Evolutionary conservation across 768 basidiomycete genomes (phyloP).

Genomic region (Lentinula boryana): DNA sequence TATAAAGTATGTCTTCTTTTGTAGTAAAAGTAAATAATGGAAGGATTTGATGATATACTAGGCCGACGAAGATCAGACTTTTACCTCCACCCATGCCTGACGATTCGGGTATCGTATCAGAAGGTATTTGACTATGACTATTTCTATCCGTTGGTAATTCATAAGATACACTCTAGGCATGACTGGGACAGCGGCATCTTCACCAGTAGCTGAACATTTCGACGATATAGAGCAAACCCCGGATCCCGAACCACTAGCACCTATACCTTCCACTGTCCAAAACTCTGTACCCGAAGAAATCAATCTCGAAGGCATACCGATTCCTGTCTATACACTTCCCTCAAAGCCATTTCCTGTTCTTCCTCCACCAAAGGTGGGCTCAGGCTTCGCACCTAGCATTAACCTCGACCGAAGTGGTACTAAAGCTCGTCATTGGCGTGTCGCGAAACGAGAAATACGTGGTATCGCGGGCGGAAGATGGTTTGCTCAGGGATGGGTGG

Average conservation of each 20-base stretch:
- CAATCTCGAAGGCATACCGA: slow-evolving; percentile 52
- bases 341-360: slow-evolving; percentile 83
- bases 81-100: slow-evolving; percentile 12
- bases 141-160: slow-evolving; percentile 1
- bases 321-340: slow-evolving; percentile 74
- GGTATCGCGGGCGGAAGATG: slow-evolving; percentile 82
- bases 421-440: slow-evolving; percentile 67
- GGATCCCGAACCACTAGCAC: slow-evolving; percentile 41
- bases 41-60: neutral
- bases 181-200: slow-evolving; percentile 68
- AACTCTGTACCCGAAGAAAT: slow-evolving; percentile 30
- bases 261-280: slow-evolving; percentile 15
- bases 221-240: slow-evolving; percentile 37
- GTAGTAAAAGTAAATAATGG: neutral
- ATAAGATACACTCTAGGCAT: slow-evolving; percentile 34
- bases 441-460: slow-evolving; percentile 69
- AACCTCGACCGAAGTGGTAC: slow-evolving; percentile 58
- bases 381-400: slow-evolving; percentile 59
- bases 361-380: slow-evolving; percentile 64
- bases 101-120: slow-evolving; percentile 51
- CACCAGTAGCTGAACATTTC: slow-evolving; percentile 50
- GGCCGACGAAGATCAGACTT: neutral
- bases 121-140: slow-evolving; percentile 36
- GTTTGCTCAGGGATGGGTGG: slow-evolving; percentile 80
- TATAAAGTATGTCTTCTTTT: slow-evolving; percentile 6